These are phyloP conservation scores for Candida suzukii DNA, from an alignment of 805 yeast species.

Conservation along the genomic window DNA sequence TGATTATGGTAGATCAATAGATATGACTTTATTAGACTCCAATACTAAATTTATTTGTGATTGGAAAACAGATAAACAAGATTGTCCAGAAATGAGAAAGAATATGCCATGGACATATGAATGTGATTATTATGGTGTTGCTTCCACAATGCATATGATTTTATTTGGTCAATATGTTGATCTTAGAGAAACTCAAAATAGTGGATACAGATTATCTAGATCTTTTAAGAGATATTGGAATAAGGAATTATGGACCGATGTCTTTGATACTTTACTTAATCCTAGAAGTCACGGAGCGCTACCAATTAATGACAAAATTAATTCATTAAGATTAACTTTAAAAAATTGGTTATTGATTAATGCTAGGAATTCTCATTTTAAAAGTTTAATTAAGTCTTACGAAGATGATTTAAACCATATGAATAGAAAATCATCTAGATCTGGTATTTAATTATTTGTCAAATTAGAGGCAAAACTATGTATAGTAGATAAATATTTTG, in stretches of 20 bases:
- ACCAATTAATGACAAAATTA: conserved; percentile 35
- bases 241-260: conserved; percentile 56
- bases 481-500: background rate
- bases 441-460: no score
- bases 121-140: conserved; percentile 79
- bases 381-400: background rate
- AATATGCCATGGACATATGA: conserved; percentile 67
- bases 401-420: background rate
- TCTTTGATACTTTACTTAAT: conserved; percentile 61
- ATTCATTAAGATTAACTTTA: conserved; percentile 26
- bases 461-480: no score
- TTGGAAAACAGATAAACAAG: conserved; percentile 56
- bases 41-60: conserved; percentile 49
- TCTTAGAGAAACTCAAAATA: conserved; percentile 15
- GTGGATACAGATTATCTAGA: conserved; percentile 30
- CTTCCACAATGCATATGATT: conserved; percentile 64
- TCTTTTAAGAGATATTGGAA: conserved; percentile 73
- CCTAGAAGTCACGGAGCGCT: conserved; percentile 29
- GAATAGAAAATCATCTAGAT: background rate
- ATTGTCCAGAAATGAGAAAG: conserved; percentile 63
- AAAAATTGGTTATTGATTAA: conserved; percentile 32
- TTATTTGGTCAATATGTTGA: conserved; percentile 63
- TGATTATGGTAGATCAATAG: conserved; percentile 80
- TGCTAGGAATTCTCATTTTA: background rate
- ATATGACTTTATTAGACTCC: conserved; percentile 46